Percentiles rank a stretch among this genome's conserved stretches.
phyloP scores from a whole-genome alignment of 352 stramenopile species.

The Thraustochytrium sp. region DNA sequence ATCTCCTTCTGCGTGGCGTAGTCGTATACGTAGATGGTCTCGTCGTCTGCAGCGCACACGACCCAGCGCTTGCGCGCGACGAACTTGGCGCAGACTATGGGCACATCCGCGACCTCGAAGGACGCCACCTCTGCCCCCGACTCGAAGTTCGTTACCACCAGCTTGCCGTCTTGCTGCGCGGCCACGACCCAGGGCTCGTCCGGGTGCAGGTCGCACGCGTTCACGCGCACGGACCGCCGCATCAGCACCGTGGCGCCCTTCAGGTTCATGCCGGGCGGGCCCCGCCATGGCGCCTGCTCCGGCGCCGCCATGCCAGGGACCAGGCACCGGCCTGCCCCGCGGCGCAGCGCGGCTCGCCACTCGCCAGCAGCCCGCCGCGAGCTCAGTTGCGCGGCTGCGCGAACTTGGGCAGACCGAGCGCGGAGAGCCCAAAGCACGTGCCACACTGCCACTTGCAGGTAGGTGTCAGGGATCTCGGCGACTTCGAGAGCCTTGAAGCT shows the following conservation, averaged over 20 bases:
- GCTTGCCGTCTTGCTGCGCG: constrained; percentile 90
- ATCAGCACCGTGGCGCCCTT: constrained; percentile 45
- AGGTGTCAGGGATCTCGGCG: no score
- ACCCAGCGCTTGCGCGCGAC: constrained; percentile 79
- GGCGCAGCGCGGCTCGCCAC: no score
- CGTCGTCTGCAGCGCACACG: constrained; percentile 70
- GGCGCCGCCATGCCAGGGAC: no score
- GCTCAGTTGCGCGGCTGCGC: no score
- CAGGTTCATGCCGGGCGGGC: no score
- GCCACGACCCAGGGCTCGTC: constrained; percentile 93
- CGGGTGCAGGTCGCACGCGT: constrained; percentile 95
- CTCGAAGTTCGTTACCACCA: constrained; percentile 98
- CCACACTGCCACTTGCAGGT: no score
- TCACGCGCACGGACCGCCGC: constrained; percentile 86
- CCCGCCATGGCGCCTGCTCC: no score
- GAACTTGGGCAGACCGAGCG: no score
- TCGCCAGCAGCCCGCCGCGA: no score
- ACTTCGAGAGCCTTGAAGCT: no score
- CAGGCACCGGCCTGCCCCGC: no score
- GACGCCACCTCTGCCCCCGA: constrained; percentile 84
- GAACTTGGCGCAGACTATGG: constrained; percentile 80
- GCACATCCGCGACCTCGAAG: constrained; percentile 88
- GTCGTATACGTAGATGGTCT: constrained; percentile 91
- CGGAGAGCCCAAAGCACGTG: no score
- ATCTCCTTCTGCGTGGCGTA: constrained; percentile 92